Conservation (phyloP, 176 grass and related monocot species). For the Aegilops speltoides region DNA sequence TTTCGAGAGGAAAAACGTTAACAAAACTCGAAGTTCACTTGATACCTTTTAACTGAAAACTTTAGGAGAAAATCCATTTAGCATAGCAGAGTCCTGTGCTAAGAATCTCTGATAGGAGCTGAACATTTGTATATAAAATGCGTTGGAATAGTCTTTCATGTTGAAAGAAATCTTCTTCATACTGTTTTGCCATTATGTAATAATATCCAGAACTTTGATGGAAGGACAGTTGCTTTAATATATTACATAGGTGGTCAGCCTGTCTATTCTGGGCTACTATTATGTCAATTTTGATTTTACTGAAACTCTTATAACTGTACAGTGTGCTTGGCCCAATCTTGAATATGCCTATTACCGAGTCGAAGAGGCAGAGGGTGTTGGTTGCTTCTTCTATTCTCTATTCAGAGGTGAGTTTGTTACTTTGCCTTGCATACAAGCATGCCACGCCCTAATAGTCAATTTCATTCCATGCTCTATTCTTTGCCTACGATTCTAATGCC, state of each 20-base stretch:
- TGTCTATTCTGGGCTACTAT: background rate
- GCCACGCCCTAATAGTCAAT: background rate
- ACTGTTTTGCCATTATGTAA: constrained; percentile 21
- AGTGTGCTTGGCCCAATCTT: constrained; percentile 98
- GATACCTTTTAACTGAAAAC: background rate
- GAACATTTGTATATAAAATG: constrained; percentile 25
- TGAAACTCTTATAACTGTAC: constrained; percentile 50
- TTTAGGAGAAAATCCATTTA: background rate
- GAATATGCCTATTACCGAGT: constrained; percentile 93
- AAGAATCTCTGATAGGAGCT: constrained; percentile 11
- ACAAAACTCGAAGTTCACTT: background rate
- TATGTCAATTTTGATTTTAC: constrained; percentile 39
- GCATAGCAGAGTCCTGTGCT: background rate
- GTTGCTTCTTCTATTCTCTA: constrained; percentile 96
- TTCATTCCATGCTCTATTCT: background rate
- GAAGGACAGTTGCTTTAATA: constrained; percentile 5
- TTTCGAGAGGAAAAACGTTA: background rate
- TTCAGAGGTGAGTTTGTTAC: constrained; percentile 75
- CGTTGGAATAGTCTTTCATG: background rate
- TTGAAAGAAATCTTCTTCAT: background rate
- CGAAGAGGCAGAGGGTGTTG: constrained; percentile 93
- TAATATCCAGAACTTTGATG: constrained; percentile 15
- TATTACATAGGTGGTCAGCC: constrained; percentile 18
- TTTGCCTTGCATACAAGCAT: constrained; percentile 25
- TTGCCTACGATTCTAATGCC: background rate